Base-by-base conservation (phyloP, 1,284 basidiomycete genomes). In the Cryptococcus floricola region DNA sequence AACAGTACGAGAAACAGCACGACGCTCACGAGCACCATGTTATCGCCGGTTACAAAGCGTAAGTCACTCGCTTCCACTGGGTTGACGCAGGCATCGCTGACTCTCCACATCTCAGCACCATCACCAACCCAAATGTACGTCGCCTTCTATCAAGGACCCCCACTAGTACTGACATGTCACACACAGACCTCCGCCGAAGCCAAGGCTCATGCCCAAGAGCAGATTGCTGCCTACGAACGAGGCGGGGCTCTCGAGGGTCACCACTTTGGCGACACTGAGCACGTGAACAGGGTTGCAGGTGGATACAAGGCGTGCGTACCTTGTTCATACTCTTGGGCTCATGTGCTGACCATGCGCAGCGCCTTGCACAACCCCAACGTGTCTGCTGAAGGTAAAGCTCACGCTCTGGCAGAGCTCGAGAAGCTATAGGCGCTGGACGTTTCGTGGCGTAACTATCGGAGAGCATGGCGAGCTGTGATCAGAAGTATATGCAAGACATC, bases 41-140 rank as follows among this genome's bases (percentile, higher is more conserved):
- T 7, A 27, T 67, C 14, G 63, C 60, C 9, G 65, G 65, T 19
- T 63, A 67, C 57, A 67, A 67, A 50, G 59, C 63, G 65, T 67
- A 37, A 59, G 63, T 61, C 31, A 5, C 10, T 31, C 31, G 6
- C 31, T 31, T 31, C 10, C 31, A 10, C 31, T 10, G 10, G 10
- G 31, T 31, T 10, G 6, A 5, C 5, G 10, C 31, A 31, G 31
- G 19, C 19, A 19, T 19, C 19, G 19, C 31, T 31, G 31, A 31
- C 31, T 10, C 31, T 31, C 10, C 31, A 31, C 31, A 19, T 19
- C 19, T 19, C 31, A 31, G 31, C 31, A 10, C 31, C 31, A 31
- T 31, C 31, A 31, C 31, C 31, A 31, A 31, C 31, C 31, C 31
- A 1, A 31, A 31, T 10, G 31, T 31, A 31, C 31, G 31, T 10